Percentiles rank a stretch among this genome's conserved stretches.
Conservation (phyloP, 2,329 filamentous ascomycete species). For the Alternaria sp. region DNA sequence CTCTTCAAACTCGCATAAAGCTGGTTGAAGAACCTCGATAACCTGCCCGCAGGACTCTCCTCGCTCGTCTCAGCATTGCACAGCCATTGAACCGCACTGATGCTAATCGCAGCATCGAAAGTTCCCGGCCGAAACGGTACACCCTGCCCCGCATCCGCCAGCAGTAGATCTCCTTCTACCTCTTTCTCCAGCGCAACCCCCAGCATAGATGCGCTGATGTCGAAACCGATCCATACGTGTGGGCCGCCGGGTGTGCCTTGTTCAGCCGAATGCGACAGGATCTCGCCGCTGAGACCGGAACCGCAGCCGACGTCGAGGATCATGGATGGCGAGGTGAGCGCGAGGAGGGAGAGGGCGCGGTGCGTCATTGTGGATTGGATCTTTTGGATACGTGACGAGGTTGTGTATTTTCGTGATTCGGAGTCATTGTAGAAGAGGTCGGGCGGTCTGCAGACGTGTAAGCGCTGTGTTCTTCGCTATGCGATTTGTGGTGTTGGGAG, state of each 20-base stretch:
- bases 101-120: constrained; percentile 94
- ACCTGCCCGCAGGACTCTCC: constrained; percentile 76
- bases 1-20: constrained; percentile 83
- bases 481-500: constrained; percentile 9
- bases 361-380: constrained; percentile 96
- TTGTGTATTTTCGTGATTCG: constrained; percentile 97
- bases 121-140: constrained; percentile 90
- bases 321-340: constrained; percentile 77
- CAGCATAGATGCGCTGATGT: constrained; percentile 95
- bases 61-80: constrained; percentile 93
- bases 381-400: constrained; percentile 90
- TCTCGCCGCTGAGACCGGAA: constrained; percentile 91
- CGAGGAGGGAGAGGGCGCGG: constrained; percentile 88
- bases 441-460: constrained; percentile 68
- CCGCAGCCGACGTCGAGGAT: constrained; percentile 98
- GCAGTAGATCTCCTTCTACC: constrained; percentile 89
- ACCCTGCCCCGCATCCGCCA: constrained; percentile 94
- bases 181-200: constrained; percentile 90
- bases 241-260: constrained; percentile 73
- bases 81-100: constrained; percentile 97
- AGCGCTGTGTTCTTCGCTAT: background rate
- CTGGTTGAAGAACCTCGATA: constrained; percentile 89
- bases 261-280: constrained; percentile 74
- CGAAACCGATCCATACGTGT: constrained; percentile 97
- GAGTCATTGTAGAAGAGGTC: constrained; percentile 97